Evolutionary conservation across 1,284 basidiomycete genomes (phyloP).

Genomic region (Microbotryum saponariae): DNA sequence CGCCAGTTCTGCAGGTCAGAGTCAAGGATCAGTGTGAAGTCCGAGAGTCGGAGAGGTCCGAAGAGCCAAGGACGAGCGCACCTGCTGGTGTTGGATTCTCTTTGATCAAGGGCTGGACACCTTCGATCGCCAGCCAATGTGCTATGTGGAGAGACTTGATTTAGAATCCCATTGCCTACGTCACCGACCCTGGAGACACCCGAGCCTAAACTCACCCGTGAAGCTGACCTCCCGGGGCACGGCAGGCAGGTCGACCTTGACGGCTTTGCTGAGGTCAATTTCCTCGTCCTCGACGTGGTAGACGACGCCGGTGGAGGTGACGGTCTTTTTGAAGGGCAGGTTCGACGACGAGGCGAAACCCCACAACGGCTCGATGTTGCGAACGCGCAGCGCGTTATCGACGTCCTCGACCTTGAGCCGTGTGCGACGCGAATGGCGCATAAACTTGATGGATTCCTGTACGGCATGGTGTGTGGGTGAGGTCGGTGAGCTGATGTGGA

Average conservation of each 20-base stretch:
- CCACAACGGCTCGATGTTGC: constrained; percentile 69
- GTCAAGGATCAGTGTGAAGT: background rate
- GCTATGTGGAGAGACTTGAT: constrained; percentile 44
- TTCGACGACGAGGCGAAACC: constrained; percentile 33
- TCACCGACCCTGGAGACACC: constrained; percentile 28
- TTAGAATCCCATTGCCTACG: constrained; percentile 31
- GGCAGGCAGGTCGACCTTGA: constrained; percentile 71
- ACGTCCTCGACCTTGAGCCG: constrained; percentile 83
- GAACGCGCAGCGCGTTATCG: constrained; percentile 82
- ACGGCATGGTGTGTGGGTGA: background rate
- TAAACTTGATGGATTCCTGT: constrained; percentile 91
- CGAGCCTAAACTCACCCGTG: constrained; percentile 44
- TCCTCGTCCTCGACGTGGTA: constrained; percentile 96
- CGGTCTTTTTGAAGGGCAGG: constrained; percentile 39
- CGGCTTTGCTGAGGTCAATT: constrained; percentile 85
- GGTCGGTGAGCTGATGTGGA: background rate
- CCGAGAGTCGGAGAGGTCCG: background rate
- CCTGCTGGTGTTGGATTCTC: constrained; percentile 73
- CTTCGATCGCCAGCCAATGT: constrained; percentile 97
- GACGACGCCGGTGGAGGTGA: constrained; percentile 47
- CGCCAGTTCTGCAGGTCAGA: constrained; percentile 26
- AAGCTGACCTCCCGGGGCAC: constrained; percentile 68
- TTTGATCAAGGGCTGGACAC: constrained; percentile 90
- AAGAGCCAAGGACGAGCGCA: constrained; percentile 3
- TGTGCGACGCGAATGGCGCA: constrained; percentile 83